Conservation (phyloP, 2,329 filamentous ascomycete species). For the Berkeleyomyces rouxiae region DNA sequence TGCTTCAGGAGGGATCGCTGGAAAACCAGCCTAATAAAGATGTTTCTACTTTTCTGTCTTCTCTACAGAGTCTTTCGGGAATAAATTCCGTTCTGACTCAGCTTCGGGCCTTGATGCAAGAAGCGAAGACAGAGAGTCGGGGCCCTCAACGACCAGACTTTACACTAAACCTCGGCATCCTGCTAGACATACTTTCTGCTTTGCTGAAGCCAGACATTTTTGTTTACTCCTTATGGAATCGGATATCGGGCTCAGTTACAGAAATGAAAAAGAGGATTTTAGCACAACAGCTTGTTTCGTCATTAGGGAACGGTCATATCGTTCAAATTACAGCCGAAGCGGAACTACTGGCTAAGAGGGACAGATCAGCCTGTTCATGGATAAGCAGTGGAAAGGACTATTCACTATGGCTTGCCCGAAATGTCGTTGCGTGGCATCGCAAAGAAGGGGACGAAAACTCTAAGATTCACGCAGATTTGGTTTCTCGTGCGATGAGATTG, state of each 20-base stretch:
- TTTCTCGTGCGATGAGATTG: conserved; percentile 47
- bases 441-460: conserved; percentile 21
- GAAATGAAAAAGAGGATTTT: conserved; percentile 21
- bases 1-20: conserved; percentile 33
- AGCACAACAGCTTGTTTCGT: conserved; percentile 27
- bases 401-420: conserved; percentile 53
- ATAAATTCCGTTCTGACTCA: conserved; percentile 62
- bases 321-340: conserved; percentile 39
- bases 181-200: conserved; percentile 28
- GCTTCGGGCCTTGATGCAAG: conserved; percentile 43
- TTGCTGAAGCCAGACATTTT: conserved; percentile 3
- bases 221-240: conserved; percentile 12
- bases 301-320: conserved; percentile 33
- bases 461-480: conserved; percentile 30
- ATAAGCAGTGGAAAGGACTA: conserved; percentile 47
- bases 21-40: conserved; percentile 19
- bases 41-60: conserved; percentile 38
- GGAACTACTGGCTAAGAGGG: conserved; percentile 15
- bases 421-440: conserved; percentile 34
- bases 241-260: conserved; percentile 13
- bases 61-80: conserved; percentile 57
- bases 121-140: conserved; percentile 26
- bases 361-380: conserved; percentile 29
- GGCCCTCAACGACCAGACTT: conserved; percentile 26
- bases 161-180: conserved; percentile 27